Base-by-base conservation (phyloP, 805 yeast genomes). In the Lachancea mirantina region DNA sequence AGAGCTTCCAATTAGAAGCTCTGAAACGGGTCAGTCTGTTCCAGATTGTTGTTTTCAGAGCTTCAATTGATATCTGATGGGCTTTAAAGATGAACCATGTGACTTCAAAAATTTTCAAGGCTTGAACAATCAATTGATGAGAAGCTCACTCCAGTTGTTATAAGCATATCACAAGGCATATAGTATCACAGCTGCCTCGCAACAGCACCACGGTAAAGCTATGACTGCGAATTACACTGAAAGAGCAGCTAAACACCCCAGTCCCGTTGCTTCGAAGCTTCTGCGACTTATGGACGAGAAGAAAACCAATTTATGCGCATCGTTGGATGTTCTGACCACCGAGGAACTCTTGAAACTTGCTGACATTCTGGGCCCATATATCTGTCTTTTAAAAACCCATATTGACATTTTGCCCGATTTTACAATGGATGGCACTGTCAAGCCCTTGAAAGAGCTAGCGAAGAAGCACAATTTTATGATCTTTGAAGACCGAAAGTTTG, bases 401-500 rank as follows among this genome's bases (percentile, higher is more conserved):
- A 78, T 92, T 35, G 99, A 92, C 57, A 84, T 89, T 39, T 68
- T 92, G 26, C 87, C 81, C 38, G 98, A 92, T 58, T 92, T 89
- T 57, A 63, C 83, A 1, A 78, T 77, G 55, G 95, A 84, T 34
- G 72, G 69, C 1, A 88, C 96, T 0, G 72, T 89, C 18, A 59
- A 60, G 5, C 96, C 97, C 1, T 64, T 92, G 41, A 60, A 79
- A 38, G 74, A 55, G 34, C 65, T 92, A 19, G 74, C 96, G 14
- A 64, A 74, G 47, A 85, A 87, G 52, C 89, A 88, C 64, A 75
- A 81, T 43, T 92, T 92, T 52, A 63, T 92, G 68, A 80, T 92
- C 45, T 92, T 92, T 55, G 99, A 92, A 63, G 99, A 92, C 62
- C 73, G 99, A 43, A 92, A 92, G 63, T 92, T 92, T 61, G 98